Conservation (phyloP, 805 yeast genomes). For the Yarrowia deformans region DNA sequence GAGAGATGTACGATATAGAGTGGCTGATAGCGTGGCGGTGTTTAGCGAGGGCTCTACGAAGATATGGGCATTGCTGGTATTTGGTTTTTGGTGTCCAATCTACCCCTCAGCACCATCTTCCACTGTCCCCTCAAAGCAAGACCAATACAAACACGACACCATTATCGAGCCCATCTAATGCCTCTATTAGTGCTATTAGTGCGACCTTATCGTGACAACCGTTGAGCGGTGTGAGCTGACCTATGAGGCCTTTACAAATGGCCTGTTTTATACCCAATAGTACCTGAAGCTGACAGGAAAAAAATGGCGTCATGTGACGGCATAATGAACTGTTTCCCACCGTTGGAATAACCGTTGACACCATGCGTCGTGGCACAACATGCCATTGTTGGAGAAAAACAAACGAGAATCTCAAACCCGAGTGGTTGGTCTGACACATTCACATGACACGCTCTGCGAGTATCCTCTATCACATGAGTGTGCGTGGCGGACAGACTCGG, state of each 20-base stretch:
- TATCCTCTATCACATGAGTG: slow-evolving; percentile 1
- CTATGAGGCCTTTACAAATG: slow-evolving; percentile 14
- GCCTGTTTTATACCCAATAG: neutral
- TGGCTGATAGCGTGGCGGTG: slow-evolving; percentile 1
- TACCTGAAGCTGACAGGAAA: neutral
- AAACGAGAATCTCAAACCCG: neutral
- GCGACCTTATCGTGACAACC: slow-evolving; percentile 10
- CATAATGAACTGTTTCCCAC: neutral
- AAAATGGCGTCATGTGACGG: slow-evolving; percentile 32
- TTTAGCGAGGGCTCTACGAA: too few species aligned
- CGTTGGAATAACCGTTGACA: slow-evolving; percentile 13
- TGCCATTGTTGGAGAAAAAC: neutral
- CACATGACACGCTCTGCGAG: neutral
- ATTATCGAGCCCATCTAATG: neutral
- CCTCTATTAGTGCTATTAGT: neutral
- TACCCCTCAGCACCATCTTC: too few species aligned
- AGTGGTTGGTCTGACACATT: neutral
- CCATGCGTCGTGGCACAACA: neutral
- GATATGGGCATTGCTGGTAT: too few species aligned
- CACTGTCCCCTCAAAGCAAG: neutral
- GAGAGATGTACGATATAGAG: neutral
- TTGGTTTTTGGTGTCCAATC: too few species aligned
- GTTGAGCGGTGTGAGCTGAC: slow-evolving; percentile 1
- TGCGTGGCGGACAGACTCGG: slow-evolving; percentile 20
- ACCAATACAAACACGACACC: neutral